Evolutionary conservation across 2,329 filamentous ascomycete genomes (phyloP).

Genomic region (Aspergillus sp.): DNA sequence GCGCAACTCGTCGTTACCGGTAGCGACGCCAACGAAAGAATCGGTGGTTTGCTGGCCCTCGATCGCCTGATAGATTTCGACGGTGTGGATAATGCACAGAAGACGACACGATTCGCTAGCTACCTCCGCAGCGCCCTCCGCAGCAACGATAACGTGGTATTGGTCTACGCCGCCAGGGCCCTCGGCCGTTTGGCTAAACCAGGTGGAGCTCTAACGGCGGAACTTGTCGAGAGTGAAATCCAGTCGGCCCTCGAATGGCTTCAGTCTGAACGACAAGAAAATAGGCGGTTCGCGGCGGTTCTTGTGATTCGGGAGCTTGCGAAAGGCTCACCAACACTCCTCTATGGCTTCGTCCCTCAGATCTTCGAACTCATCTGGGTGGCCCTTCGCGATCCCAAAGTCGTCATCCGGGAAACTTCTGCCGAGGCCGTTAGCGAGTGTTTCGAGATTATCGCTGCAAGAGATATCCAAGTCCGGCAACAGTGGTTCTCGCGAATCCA

Average conservation of each 20-base stretch:
- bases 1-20: conserved; percentile 77
- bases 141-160: conserved; percentile 85
- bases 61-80: conserved; percentile 95
- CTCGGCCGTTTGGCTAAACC: conserved; percentile 88
- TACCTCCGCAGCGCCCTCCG: conserved; percentile 84
- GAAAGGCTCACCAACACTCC: conserved; percentile 87
- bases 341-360: conserved; percentile 93
- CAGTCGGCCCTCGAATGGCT: conserved; percentile 96
- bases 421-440: conserved; percentile 92
- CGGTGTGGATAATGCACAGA: conserved; percentile 86
- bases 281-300: conserved; percentile 87
- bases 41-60: conserved; percentile 88
- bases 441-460: conserved; percentile 91
- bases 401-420: conserved; percentile 87
- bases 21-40: conserved; percentile 80
- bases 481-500: conserved; percentile 91
- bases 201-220: conserved; percentile 88
- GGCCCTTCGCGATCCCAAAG: conserved; percentile 82
- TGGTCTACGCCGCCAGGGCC: conserved; percentile 85
- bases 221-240: conserved; percentile 94
- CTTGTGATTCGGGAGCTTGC: conserved; percentile 87
- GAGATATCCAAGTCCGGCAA: conserved; percentile 83
- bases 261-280: conserved; percentile 90
- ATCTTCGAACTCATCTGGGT: conserved; percentile 97
- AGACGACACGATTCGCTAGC: conserved; percentile 90